Base-by-base conservation (phyloP, 2,329 filamentous ascomycete species). In the Byssothecium circinans region DNA sequence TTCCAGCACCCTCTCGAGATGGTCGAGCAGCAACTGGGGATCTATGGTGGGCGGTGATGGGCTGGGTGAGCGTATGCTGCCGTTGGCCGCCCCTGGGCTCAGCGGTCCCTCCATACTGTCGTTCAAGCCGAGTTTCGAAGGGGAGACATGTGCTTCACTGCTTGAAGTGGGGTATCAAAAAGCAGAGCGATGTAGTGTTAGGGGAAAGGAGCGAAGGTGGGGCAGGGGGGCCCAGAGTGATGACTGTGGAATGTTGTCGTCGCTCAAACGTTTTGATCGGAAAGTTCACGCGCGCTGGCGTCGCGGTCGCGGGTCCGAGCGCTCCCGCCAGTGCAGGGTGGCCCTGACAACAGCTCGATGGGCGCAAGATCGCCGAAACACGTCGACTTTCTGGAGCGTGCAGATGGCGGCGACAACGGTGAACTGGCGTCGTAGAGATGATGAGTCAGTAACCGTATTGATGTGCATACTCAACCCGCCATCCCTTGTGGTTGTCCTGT, bases 1-100 rank as follows among this genome's bases (percentile, higher is more conserved):
- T 51, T 75, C 68, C 37, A 79, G 71, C 18, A 79, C 70, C 52
- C 69, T 75, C 50, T 69, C 65, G 51, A 80, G 68, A 58, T 80
- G 75, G 58, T 75, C 69, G 59, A 79, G 69, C 57, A 80, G 71
- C 41, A 72, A 56, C 58, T 76, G 71, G 39, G 77, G 71, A 51
- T 78, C 75, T 58, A 78, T 70, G 39, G 68, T 58, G 43, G 69
- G 66, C 47, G 68, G 68, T 39, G 69, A 62, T 49, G 68, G 65
- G 51, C 65, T 70, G 32, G 64, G 64, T 36, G 67, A 62, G 44
- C 62, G 67, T 47, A 65, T 62, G 52, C 59, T 65, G 61, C 69
- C 70, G 58, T 73, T 73, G 57, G 65, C 52, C 54, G 65, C 67
- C 62, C 67, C 68, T 64, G 68, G 67, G 53, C 65, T 59, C 63